Evolutionary conservation across 2,329 filamentous ascomycete species (phyloP), one percentile per base, ranked within the genome.

Genomic region (Diaporthe eres): DNA sequence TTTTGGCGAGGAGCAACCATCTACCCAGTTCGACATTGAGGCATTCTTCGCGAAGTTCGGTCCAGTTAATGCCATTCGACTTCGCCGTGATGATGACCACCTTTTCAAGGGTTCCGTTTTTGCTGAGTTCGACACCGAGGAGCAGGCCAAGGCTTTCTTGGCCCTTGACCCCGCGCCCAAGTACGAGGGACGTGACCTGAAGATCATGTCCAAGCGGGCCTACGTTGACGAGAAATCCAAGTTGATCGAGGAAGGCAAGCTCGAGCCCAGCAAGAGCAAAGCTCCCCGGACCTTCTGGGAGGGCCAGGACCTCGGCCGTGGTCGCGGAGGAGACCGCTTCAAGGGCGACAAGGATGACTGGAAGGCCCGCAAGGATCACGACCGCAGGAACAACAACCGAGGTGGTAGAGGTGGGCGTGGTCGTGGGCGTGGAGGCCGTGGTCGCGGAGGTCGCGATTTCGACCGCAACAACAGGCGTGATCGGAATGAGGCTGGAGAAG

Each of bases 101-200:
- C 86, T 90, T 71, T 99, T 98, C 92, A 99, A 99, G 90, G 95
- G 96, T 80, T 98, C 95, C 79, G 95, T 98, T 75, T 98, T 98
- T 82, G 95, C 98, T 79, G 96, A 98, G 85, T 99, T 98, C 84
- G 89, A 91, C 77, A 91, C 91, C 68, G 93, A 95, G 81, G 94
- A 97, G 79, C 90, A 91, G 31, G 93, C 94, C 81, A 90, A 95
- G 83, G 92, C 92, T 76, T 99, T 99, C 86, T 87, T 98, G 77
- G 91, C 88, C 19, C 87, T 95, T 55, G 94, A 98, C 73, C 93
- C 94, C 28, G 92, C 94, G 84, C 97, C 97, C 76, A 91, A 93
- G 83, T 99, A 92, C 92, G 92, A 98, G 84, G 95, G 90, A 71
- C 89, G 94, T 79, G 92, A 95, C 47, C 89, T 98, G 71, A 87